A percentile compares a stretch with the other conserved stretches of the same genome.
These are phyloP conservation scores for Backusella macrospora DNA, from an alignment of 192 early-diverging fungal genomes.

Conservation along the genomic window DNA sequence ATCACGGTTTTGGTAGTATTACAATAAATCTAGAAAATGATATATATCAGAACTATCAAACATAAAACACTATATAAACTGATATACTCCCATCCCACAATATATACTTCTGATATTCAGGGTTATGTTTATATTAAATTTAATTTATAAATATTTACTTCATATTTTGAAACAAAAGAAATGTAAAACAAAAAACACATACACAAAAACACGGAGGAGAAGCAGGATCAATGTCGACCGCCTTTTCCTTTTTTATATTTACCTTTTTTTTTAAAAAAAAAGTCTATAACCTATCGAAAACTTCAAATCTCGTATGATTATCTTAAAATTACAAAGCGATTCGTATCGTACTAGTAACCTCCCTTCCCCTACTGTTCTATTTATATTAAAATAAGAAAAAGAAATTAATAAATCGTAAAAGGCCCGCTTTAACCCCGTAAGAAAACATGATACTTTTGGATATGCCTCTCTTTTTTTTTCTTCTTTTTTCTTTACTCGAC, in stretches of 20 bases:
- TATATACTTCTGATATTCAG: background rate
- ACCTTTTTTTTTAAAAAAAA: background rate
- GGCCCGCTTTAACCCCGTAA: no score
- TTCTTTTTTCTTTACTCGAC: background rate
- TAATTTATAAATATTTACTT: background rate
- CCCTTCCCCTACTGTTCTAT: background rate
- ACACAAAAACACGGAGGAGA: background rate
- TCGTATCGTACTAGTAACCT: background rate
- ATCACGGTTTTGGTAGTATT: background rate
- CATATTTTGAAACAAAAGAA: background rate
- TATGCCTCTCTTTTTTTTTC: background rate
- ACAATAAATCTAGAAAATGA: background rate
- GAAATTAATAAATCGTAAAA: background rate
- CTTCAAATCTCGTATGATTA: background rate
- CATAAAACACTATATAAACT: background rate
- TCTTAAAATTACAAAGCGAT: background rate
- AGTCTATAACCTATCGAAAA: background rate
- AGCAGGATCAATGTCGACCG: background rate
- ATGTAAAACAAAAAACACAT: background rate
- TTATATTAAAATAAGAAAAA: background rate
- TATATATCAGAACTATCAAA: background rate
- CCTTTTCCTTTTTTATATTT: background rate
- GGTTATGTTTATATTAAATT: conserved; percentile 2
- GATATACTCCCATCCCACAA: background rate
- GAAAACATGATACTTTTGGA: background rate